These are phyloP conservation scores for Tetragonia tetragonoides DNA, from an alignment of 148 eudicot genomes.

Conservation along the genomic window DNA sequence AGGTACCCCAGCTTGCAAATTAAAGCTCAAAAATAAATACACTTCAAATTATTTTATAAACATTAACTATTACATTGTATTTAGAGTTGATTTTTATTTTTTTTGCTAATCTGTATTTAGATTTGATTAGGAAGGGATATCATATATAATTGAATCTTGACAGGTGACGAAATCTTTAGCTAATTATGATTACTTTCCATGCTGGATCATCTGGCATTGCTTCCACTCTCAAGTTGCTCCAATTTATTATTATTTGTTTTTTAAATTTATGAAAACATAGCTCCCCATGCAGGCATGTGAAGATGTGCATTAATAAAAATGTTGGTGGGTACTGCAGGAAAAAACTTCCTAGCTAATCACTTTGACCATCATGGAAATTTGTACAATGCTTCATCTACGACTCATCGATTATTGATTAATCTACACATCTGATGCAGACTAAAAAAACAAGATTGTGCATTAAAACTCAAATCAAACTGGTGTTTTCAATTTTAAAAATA, in stretches of 20 bases:
- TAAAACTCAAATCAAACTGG: no score
- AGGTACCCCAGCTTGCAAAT: slow-evolving; percentile 13
- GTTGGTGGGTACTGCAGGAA: slow-evolving; percentile 8
- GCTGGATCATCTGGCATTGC: slow-evolving; percentile 28
- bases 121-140: slow-evolving; percentile 10
- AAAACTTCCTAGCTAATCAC: neutral
- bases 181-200: slow-evolving; percentile 24
- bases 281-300: slow-evolving; percentile 26
- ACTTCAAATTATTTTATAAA: neutral
- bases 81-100: no score
- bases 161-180: slow-evolving; percentile 17
- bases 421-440: no score
- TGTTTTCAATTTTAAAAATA: no score
- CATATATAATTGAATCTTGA: slow-evolving; percentile 14
- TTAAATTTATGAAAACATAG: neutral
- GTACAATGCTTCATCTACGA: neutral
- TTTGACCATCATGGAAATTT: slow-evolving; percentile 9
- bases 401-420: no score
- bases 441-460: no score
- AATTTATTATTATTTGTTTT: neutral
- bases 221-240: slow-evolving; percentile 13
- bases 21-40: no score
- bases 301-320: slow-evolving; percentile 10
- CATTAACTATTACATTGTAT: no score
- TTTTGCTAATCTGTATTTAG: neutral